phyloP scores from a whole-genome alignment of 371 early-diverging fungal species.

The Blakeslea trispora region DNA sequence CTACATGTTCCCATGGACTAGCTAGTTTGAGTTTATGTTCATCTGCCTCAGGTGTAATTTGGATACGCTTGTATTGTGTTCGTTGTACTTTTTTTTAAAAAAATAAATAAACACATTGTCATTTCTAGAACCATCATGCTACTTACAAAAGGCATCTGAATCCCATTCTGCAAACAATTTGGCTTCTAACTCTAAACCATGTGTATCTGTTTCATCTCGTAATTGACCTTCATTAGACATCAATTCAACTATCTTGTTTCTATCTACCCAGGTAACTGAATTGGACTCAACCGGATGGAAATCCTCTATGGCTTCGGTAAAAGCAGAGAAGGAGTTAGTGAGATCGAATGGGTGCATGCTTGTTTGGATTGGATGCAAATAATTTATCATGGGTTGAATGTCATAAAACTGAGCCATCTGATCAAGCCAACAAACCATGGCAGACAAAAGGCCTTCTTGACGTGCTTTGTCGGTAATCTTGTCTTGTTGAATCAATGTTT shows the following conservation, averaged over 20 bases:
- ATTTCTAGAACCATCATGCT: not conserved
- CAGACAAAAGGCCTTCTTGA: slow-evolving; percentile 57
- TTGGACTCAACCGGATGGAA: not conserved
- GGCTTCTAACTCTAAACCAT: slow-evolving; percentile 47
- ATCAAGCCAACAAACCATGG: slow-evolving; percentile 50
- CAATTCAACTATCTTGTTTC: slow-evolving; percentile 28
- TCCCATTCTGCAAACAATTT: slow-evolving; percentile 52
- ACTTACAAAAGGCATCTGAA: slow-evolving; percentile 35
- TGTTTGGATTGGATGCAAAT: slow-evolving; percentile 7
- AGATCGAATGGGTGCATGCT: too few species aligned
- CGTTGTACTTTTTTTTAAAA: slow-evolving; percentile 18
- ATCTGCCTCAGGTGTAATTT: not conserved
- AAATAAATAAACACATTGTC: not conserved
- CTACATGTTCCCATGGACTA: slow-evolving; percentile 24
- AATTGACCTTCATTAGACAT: slow-evolving; percentile 29
- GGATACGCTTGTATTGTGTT: slow-evolving; percentile 5
- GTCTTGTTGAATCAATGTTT: slow-evolving; percentile 34
- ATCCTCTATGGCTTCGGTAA: slow-evolving; percentile 7
- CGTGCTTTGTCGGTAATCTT: slow-evolving; percentile 32
- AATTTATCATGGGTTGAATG: slow-evolving; percentile 24
- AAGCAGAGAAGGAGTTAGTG: not conserved
- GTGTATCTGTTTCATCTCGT: slow-evolving; percentile 36
- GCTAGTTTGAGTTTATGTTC: slow-evolving; percentile 17
- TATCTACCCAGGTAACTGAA: slow-evolving; percentile 23
- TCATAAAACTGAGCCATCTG: slow-evolving; percentile 38